phyloP scores from a whole-genome alignment of 1,284 basidiomycete genomes.

The Tilletia walkeri region DNA sequence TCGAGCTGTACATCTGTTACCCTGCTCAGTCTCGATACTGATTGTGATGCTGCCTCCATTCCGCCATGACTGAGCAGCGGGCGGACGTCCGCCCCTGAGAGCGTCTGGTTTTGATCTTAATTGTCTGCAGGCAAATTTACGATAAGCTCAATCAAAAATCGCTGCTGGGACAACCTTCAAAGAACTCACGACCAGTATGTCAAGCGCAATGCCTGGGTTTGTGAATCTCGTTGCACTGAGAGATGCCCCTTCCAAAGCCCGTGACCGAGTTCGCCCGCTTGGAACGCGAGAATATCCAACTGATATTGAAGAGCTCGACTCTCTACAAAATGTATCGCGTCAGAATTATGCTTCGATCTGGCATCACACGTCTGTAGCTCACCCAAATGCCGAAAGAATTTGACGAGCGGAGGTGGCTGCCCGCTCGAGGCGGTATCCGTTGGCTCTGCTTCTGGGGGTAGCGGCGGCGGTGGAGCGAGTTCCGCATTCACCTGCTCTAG shows the following conservation, averaged over 20 bases:
- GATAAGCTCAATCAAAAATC: too few species aligned
- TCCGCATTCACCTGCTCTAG: constrained; percentile 39
- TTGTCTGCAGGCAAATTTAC: not conserved
- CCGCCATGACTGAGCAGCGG: not conserved
- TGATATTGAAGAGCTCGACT: constrained; percentile 46
- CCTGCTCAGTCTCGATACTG: not conserved
- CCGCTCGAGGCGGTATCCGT: not conserved
- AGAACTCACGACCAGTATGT: constrained; percentile 8
- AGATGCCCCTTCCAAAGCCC: constrained; percentile 2
- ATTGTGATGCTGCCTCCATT: constrained; percentile 2
- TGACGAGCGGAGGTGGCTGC: not conserved
- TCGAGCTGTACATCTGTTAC: not conserved
- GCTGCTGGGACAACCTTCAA: too few species aligned
- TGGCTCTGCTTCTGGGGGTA: constrained; percentile 6
- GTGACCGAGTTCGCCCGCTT: constrained; percentile 36
- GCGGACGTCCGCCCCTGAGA: not conserved
- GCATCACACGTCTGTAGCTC: not conserved
- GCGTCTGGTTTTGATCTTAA: not conserved
- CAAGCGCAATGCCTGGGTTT: constrained; percentile 8
- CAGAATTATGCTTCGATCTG: not conserved
- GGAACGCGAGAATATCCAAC: constrained; percentile 48
- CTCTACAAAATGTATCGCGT: constrained; percentile 16
- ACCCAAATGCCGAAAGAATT: constrained; percentile 12
- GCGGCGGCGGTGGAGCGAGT: constrained; percentile 27
- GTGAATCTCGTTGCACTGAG: not conserved